A percentile compares a stretch with the other conserved stretches of the same genome.
Conservation (phyloP, 1,284 basidiomycete genomes). For the Malassezia psittaci region DNA sequence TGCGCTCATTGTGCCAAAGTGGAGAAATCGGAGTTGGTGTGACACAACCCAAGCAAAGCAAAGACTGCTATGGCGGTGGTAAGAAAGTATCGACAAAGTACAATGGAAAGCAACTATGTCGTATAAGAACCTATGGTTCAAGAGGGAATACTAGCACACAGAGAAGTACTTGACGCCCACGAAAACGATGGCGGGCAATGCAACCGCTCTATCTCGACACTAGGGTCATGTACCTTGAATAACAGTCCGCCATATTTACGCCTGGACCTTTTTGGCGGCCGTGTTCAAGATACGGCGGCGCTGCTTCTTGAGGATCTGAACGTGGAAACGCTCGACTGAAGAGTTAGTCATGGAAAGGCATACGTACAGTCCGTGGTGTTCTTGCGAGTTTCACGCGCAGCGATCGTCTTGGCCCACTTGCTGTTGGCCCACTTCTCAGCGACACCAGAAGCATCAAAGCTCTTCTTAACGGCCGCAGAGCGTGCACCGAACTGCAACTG, state of each 20-base stretch:
- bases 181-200: neutral
- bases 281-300: constrained; percentile 49
- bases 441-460: constrained; percentile 68
- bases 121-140: constrained; percentile 17
- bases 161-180: constrained; percentile 5
- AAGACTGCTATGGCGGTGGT: too few species aligned
- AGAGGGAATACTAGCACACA: constrained; percentile 19
- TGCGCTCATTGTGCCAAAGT: neutral
- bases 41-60: too few species aligned
- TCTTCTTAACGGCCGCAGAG: constrained; percentile 71
- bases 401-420: constrained; percentile 82
- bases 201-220: too few species aligned
- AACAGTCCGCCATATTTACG: constrained; percentile 19
- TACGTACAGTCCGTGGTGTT: constrained; percentile 62
- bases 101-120: neutral
- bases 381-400: constrained; percentile 65
- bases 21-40: neutral
- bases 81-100: too few species aligned
- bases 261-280: constrained; percentile 37
- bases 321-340: constrained; percentile 62
- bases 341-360: constrained; percentile 1
- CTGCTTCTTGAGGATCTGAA: constrained; percentile 54
- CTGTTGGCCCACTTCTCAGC: constrained; percentile 66
- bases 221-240: neutral
- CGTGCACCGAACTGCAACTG: constrained; percentile 80